A percentile compares a stretch with the other conserved stretches of the same genome.
phyloP scores from a whole-genome alignment of 768 basidiomycete genomes.

The Mrakia gelida region DNA sequence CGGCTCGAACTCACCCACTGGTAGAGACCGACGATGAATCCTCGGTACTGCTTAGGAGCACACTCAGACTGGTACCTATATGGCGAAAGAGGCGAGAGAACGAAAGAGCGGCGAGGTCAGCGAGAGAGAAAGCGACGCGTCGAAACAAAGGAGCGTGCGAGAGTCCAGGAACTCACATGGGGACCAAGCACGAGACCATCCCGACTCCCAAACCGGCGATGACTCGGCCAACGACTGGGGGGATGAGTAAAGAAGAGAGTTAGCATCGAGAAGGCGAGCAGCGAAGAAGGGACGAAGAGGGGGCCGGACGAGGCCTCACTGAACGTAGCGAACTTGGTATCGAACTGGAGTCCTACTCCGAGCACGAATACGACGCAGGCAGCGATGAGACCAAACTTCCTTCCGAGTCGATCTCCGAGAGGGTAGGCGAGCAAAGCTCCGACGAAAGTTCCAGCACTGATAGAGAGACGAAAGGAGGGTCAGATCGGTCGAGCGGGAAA shows the following conservation, averaged over 20 bases:
- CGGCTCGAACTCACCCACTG: conserved; percentile 7
- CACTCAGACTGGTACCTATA: conserved; percentile 40
- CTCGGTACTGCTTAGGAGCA: conserved; percentile 45
- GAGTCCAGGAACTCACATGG: not conserved
- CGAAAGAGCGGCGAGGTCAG: no score
- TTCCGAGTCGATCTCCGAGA: conserved; percentile 30
- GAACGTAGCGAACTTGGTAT: conserved; percentile 28
- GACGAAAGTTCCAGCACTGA: conserved; percentile 46
- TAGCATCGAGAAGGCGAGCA: no score
- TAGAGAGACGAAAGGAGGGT: no score
- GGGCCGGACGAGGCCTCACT: not conserved
- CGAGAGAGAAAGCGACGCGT: no score
- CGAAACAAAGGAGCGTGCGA: no score
- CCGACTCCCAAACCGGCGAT: conserved; percentile 42
- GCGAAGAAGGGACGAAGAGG: not conserved
- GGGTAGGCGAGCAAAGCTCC: conserved; percentile 29
- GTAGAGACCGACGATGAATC: conserved; percentile 46
- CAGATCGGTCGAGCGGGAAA: no score
- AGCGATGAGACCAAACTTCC: conserved; percentile 31
- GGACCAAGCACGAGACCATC: conserved; percentile 35
- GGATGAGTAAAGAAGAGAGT: no score
- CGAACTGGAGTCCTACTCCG: conserved; percentile 36
- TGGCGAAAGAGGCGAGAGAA: no score
- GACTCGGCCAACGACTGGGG: conserved; percentile 38
- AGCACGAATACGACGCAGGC: conserved; percentile 34